Conservation (phyloP, 371 early-diverging fungal genomes). For the Circinella umbellata region DNA sequence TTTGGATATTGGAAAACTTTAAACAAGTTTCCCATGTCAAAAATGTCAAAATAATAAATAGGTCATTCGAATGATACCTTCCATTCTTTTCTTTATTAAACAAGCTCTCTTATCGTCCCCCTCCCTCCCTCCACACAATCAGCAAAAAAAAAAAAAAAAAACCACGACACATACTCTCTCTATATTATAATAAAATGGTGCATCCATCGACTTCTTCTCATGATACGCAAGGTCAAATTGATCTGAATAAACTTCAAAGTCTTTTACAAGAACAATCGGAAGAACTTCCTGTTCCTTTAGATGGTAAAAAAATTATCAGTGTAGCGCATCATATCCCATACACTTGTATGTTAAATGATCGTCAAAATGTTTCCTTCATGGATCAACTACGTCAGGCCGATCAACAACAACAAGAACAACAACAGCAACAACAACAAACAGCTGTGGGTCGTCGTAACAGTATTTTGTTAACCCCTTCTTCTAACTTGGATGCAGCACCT, state of each 20-base stretch:
- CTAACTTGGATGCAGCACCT: conserved; percentile 19
- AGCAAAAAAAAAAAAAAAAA: too few species aligned
- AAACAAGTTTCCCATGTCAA: too few species aligned
- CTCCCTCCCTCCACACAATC: too few species aligned
- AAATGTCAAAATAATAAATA: too few species aligned
- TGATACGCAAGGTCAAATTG: neutral
- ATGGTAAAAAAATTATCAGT: conserved; percentile 51
- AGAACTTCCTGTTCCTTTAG: neutral
- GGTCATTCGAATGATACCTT: too few species aligned
- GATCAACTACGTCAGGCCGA: neutral
- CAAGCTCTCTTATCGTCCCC: too few species aligned
- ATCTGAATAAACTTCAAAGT: neutral
- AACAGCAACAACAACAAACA: neutral
- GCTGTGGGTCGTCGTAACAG: too few species aligned
- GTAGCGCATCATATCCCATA: conserved; percentile 61
- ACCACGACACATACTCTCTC: neutral
- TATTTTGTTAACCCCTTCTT: too few species aligned
- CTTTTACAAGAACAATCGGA: neutral
- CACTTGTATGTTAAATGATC: conserved; percentile 26
- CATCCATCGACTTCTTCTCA: neutral
- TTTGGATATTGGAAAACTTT: too few species aligned
- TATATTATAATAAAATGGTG: neutral
- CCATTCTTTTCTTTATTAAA: too few species aligned
- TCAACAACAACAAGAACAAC: neutral
- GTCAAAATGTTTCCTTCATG: neutral